phyloP scores from a whole-genome alignment of 1,284 basidiomycete species.

The Apiotrichum domesticum region DNA sequence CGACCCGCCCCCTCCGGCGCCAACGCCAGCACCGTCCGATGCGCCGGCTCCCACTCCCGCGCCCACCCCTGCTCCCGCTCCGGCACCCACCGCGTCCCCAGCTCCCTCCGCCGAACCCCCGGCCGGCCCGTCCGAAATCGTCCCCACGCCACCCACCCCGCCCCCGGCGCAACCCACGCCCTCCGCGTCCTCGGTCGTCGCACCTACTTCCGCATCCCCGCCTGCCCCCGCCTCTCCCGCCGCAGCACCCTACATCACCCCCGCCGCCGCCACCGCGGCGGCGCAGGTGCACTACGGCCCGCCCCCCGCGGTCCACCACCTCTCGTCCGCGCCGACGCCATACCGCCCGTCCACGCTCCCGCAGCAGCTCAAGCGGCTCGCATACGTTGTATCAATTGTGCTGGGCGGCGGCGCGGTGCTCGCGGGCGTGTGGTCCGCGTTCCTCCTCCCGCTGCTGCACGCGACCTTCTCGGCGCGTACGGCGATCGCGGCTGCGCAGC shows the following conservation, averaged over 20 bases:
- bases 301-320: slow-evolving; percentile 2
- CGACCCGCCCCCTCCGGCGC: slow-evolving; percentile 36
- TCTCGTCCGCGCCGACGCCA: slow-evolving; percentile 4
- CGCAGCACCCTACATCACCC: neutral
- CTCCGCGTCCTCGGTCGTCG: no score
- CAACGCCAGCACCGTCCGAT: slow-evolving; percentile 20
- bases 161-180: neutral
- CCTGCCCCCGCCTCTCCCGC: neutral
- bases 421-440: slow-evolving; percentile 36
- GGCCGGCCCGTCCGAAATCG: neutral
- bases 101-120: neutral
- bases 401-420: slow-evolving; percentile 34
- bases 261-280: neutral
- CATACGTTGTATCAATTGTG: slow-evolving; percentile 36
- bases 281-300: neutral
- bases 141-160: neutral
- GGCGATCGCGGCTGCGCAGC: slow-evolving; percentile 39
- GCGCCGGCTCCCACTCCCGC: slow-evolving; percentile 16
- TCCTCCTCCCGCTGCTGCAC: slow-evolving; percentile 43
- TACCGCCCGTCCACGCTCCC: slow-evolving; percentile 8
- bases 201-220: neutral
- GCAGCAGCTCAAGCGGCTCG: slow-evolving; percentile 30
- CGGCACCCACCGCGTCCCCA: neutral
- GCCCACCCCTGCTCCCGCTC: slow-evolving; percentile 11
- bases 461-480: slow-evolving; percentile 40